Evolutionary conservation across 2,329 filamentous ascomycete species (phyloP).

Genomic region (Trichoderma hamatum): DNA sequence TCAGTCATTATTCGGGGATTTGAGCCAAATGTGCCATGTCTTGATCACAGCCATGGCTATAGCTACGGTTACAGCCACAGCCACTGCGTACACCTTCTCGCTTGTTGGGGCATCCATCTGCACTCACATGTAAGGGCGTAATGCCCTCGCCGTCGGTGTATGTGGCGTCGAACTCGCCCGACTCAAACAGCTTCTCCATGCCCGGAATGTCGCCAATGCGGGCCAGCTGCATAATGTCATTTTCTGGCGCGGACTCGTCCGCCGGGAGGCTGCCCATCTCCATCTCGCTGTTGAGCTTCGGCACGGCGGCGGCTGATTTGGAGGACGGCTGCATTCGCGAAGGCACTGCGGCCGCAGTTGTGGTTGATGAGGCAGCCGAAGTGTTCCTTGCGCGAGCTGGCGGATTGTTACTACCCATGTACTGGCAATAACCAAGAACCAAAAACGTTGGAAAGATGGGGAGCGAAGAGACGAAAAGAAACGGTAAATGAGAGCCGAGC

Average conservation of each 20-base stretch:
- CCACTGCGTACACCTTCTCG: background rate
- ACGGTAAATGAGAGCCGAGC: background rate
- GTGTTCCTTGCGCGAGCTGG: slow-evolving; percentile 40
- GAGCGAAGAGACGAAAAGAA: no score
- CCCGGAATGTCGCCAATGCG: slow-evolving; percentile 81
- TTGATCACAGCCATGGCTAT: background rate
- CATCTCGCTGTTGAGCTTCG: slow-evolving; percentile 61
- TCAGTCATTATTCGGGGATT: background rate
- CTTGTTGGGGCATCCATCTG: background rate
- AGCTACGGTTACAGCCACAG: background rate
- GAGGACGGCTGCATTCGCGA: slow-evolving; percentile 56
- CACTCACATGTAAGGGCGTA: slow-evolving; percentile 85
- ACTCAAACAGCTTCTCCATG: slow-evolving; percentile 89
- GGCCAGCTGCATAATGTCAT: slow-evolving; percentile 95
- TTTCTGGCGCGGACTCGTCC: slow-evolving; percentile 48
- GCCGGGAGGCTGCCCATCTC: slow-evolving; percentile 56
- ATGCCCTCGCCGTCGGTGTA: slow-evolving; percentile 91
- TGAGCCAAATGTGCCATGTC: background rate
- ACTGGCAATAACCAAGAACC: background rate
- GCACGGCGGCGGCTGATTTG: slow-evolving; percentile 56
- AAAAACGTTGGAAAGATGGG: background rate
- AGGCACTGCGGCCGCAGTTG: slow-evolving; percentile 19
- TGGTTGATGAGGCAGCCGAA: slow-evolving; percentile 44
- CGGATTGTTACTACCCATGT: slow-evolving; percentile 50
- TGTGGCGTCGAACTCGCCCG: slow-evolving; percentile 77